phyloP scores from a whole-genome alignment of 2,329 filamentous ascomycete genomes.

The Diaporthe citriasiana region DNA sequence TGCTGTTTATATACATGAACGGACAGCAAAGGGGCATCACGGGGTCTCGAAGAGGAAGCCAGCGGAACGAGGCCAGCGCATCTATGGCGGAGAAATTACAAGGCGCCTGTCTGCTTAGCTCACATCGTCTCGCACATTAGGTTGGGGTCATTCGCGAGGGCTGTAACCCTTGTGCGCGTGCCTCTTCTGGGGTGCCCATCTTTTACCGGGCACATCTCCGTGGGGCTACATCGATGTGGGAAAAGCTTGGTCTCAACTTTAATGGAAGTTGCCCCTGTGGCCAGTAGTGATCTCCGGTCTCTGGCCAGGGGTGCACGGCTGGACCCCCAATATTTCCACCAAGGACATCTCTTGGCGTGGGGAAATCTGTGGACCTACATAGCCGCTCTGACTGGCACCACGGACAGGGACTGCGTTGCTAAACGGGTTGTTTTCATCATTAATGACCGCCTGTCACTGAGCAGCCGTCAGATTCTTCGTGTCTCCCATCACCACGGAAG shows the following conservation, averaged over 20 bases:
- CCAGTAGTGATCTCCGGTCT: constrained; percentile 24
- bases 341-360: constrained; percentile 22
- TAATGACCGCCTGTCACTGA: neutral
- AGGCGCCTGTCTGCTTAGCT: neutral
- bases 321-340: constrained; percentile 33
- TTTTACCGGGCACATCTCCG: constrained; percentile 6
- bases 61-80: neutral
- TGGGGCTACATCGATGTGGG: constrained; percentile 19
- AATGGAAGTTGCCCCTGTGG: neutral
- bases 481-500: neutral
- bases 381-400: neutral
- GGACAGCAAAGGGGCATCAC: constrained; percentile 9
- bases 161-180: neutral
- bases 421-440: neutral
- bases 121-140: neutral
- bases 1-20: constrained; percentile 28
- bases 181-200: neutral
- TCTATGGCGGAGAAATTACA: constrained; percentile 33
- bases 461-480: no score
- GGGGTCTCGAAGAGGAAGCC: neutral
- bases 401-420: neutral
- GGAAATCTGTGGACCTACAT: neutral
- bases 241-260: constrained; percentile 27
- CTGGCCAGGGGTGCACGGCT: constrained; percentile 10
- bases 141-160: neutral